Base-by-base conservation (phyloP, 768 basidiomycete genomes). In the Leccinum rimulosum region DNA sequence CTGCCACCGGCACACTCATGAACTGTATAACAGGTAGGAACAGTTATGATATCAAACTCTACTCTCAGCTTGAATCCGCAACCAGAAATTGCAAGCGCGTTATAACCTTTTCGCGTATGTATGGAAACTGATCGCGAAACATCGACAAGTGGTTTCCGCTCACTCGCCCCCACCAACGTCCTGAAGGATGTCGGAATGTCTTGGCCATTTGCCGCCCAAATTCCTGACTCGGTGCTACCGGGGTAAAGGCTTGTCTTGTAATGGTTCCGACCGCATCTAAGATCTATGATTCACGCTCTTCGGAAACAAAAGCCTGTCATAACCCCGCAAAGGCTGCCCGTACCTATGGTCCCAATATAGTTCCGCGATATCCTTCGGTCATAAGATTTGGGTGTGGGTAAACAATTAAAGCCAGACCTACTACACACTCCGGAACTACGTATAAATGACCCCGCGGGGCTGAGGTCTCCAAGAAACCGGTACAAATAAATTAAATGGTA, bases 51-150 rank as follows among this genome's bases (percentile, higher is more conserved):
- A 43, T 56, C 48, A 49, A 9, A 22, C 27, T 57, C 56, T 22
- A 43, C 2, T 40, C 38, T 40, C 19, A 40, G 38, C 40, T 31
- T 31, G 17, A 17, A 60, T 52, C 48, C 12, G 22, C 15, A 43
- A 54, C 7, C 31, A 33, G n/a, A 45, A 28, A 43, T 28, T 14
- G 30, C 31, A 62, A 36, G 50, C 47, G 52, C 33, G 10, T 40
- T 22, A n/a, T 48, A 48, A 31, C 50, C 60, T 55, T 31, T 55
- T 61, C 22, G 54, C 30, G 56, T 31, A 33, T 15, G 56, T 31
- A 33, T 14, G 56, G 25, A 33, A 38, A 54, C 28, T 14, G 50
- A 22, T 49, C 36, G 17, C 52, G 30, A 33, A 55, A 14, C 47
- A 10, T n/a, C 3, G 30, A 61, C 25, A 30, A 54, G 45, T 55